Evolutionary conservation across 257 asterid genomes (phyloP).

Genomic region (Lantana camara): DNA sequence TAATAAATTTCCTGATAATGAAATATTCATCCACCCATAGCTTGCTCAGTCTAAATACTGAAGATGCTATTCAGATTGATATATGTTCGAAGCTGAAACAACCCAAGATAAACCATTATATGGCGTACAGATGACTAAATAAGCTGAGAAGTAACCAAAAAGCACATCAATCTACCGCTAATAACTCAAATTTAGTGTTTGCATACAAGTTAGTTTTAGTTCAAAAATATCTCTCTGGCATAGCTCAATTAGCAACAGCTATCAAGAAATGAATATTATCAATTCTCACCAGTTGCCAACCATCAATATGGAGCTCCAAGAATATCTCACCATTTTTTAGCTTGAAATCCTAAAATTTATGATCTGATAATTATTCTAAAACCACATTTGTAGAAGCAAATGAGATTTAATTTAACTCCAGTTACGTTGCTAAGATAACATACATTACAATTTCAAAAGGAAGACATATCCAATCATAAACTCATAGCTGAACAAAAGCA

Average conservation of each 20-base stretch:
- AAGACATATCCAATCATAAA: not conserved
- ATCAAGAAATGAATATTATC: not conserved
- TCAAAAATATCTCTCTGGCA: too few species aligned
- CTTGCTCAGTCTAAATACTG: not conserved
- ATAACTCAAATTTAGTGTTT: not conserved
- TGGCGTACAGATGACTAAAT: not conserved
- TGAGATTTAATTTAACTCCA: not conserved
- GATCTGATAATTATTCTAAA: not conserved
- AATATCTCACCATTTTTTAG: not conserved
- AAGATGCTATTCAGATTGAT: not conserved
- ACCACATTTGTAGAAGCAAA: not conserved
- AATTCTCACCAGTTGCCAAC: too few species aligned
- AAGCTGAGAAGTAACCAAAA: not conserved
- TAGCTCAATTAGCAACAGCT: not conserved
- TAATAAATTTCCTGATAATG: not conserved
- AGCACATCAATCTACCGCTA: not conserved
- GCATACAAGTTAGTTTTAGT: too few species aligned
- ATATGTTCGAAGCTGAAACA: constrained; percentile 21
- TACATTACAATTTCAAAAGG: not conserved
- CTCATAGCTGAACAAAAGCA: not conserved
- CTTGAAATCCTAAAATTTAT: not conserved
- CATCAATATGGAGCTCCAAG: too few species aligned
- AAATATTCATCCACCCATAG: not conserved
- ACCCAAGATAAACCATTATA: not conserved
- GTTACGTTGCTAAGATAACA: not conserved